Percentiles rank a stretch among this genome's conserved stretches.
Conservation (phyloP, 768 basidiomycete species). For the Exidia glandulosa region DNA sequence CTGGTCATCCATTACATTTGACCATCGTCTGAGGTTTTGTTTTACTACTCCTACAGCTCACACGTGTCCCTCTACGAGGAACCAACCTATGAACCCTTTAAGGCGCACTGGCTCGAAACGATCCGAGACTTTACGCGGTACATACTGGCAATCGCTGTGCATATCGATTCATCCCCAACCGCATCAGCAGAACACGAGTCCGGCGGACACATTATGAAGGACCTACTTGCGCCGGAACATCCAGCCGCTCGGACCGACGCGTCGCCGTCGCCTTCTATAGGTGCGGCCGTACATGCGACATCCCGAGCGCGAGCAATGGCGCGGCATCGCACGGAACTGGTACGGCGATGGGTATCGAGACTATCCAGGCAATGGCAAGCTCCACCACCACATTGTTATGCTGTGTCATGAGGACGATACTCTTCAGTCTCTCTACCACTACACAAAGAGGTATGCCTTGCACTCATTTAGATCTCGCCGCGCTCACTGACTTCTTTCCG, state of each 20-base stretch:
- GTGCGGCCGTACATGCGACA: conserved; percentile 66
- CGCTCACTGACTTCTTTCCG: background rate
- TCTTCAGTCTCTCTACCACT: conserved; percentile 81
- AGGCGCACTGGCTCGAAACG: conserved; percentile 86
- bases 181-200: conserved; percentile 21
- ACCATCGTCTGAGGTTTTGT: conserved; percentile 89
- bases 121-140: conserved; percentile 94
- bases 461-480: conserved; percentile 1
- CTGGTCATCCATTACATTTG: conserved; percentile 56
- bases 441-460: conserved; percentile 71
- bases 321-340: conserved; percentile 84
- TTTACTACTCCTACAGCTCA: conserved; percentile 90
- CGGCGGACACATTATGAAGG: conserved; percentile 6
- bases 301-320: conserved; percentile 89
- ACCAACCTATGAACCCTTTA: conserved; percentile 54
- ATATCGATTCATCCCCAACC: conserved; percentile 41
- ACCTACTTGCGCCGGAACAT: conserved; percentile 22
- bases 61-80: conserved; percentile 88
- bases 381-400: conserved; percentile 90
- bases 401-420: conserved; percentile 78
- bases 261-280: conserved; percentile 67
- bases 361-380: conserved; percentile 85
- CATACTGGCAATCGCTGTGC: conserved; percentile 86
- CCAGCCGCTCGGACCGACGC: conserved; percentile 46
- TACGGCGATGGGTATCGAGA: conserved; percentile 78